Conservation (phyloP, 2,329 filamentous ascomycete genomes). For the Ophiostoma sp. region DNA sequence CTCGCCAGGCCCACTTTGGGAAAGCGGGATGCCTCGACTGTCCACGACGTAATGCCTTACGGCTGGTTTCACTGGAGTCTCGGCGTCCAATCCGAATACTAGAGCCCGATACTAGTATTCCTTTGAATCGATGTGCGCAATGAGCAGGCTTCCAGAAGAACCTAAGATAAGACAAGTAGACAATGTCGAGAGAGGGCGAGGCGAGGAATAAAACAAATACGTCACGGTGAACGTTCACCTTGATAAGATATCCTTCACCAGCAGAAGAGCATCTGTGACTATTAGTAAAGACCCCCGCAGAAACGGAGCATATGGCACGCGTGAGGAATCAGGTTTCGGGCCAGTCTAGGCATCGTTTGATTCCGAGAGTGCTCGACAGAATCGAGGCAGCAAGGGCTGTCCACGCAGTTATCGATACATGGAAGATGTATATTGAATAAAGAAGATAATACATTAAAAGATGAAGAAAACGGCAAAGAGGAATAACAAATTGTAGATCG, state of each 20-base stretch:
- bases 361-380: background rate
- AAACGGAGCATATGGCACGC: too few relatives aligned
- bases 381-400: background rate
- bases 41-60: background rate
- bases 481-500: background rate
- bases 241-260: background rate
- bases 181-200: background rate
- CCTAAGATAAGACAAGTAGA: conserved; percentile 14
- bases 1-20: background rate
- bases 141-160: conserved; percentile 7
- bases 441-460: background rate
- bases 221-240: background rate
- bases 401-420: too few relatives aligned
- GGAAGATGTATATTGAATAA: background rate
- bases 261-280: background rate
- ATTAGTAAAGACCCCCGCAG: too few relatives aligned
- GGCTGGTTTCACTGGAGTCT: background rate
- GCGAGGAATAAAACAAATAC: background rate
- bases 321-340: too few relatives aligned
- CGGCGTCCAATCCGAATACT: background rate
- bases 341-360: background rate
- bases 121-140: background rate
- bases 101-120: background rate
- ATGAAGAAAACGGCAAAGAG: background rate
- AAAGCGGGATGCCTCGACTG: background rate